Evolutionary conservation across 495 filamentous ascomycete genomes (phyloP).

Genomic region (Penicillium flavigenum): DNA sequence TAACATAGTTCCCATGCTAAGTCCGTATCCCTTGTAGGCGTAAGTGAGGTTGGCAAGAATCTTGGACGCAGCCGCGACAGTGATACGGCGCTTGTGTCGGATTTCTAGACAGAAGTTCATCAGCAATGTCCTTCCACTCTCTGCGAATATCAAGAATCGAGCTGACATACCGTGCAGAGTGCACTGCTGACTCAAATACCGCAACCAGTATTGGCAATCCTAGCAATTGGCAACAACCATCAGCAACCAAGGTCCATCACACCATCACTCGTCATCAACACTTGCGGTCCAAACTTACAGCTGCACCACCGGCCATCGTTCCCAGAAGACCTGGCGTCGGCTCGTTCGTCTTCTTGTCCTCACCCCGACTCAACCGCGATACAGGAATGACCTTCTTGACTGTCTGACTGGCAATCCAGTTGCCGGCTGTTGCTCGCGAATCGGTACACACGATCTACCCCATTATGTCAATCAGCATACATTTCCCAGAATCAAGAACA

Average conservation of each 20-base stretch:
- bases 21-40: conserved; percentile 94
- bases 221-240: conserved; percentile 31
- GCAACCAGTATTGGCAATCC: conserved; percentile 99
- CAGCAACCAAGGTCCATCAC: conserved; percentile 12
- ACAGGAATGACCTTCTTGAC: conserved; percentile 95
- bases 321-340: conserved; percentile 76
- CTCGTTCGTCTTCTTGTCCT: conserved; percentile 67
- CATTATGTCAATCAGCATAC: not conserved
- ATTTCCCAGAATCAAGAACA: not conserved
- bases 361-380: conserved; percentile 48
- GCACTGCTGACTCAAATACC: conserved; percentile 98
- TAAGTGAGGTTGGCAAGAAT: conserved; percentile 98
- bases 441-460: conserved; percentile 85
- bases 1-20: conserved; percentile 99
- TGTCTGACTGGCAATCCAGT: conserved; percentile 98
- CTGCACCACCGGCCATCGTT: conserved; percentile 98
- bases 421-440: conserved; percentile 91
- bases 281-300: conserved; percentile 52
- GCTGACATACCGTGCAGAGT: conserved; percentile 71
- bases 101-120: conserved; percentile 56
- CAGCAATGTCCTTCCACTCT: not conserved
- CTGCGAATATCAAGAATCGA: not conserved
- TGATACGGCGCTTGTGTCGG: conserved; percentile 97
- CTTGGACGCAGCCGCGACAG: conserved; percentile 94
- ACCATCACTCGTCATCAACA: not conserved